Evolutionary conservation across 2,329 filamentous ascomycete genomes (phyloP), one percentile per base, ranked within the genome.

Genomic region (Trichoderma afroharzianum): DNA sequence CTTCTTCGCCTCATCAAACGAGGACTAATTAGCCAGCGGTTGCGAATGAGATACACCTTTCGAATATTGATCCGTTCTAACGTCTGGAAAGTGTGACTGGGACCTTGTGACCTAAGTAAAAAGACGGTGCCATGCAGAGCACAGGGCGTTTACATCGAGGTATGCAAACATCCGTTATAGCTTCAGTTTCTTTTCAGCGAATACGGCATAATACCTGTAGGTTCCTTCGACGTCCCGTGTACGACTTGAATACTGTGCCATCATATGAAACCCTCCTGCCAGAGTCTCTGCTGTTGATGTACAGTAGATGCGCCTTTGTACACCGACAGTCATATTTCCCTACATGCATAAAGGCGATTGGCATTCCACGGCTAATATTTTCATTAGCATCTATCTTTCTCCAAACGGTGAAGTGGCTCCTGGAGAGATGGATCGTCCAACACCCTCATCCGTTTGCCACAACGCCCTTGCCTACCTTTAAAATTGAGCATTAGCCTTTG

Each of bases 111-210:
- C 18, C 28, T 11, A 47, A 21, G 28, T 24, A 50, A 50, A 18
- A 28, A 53, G 57, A 43, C 26, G 57, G 39, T 26, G 14, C 55
- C 21, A 28, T 68, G 55, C 33, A 14, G 24, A 47, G 36, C 64
- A 61, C 57, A 36, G 28, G 50, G 67, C 57, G 67, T 69, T 62
- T 62, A 69, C 67, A 36, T 62, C 7, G 73, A 76, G 74, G 72
- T 74, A 78, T 77, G 77, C 75, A 79, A 74, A 76, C 73, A 78
- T 70, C 77, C 77, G 76, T 21, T 14, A 18, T 8, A 73, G 71
- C 32, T 57, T 63, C 33, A 70, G 39, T 18, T 39, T 61, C 71
- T 72, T 63, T 72, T 6, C 76, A 63, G 73, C 71, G 72, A 76
- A 73, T 77, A 71, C 73, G 74, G 74, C 74, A 76, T 74, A 70